These are phyloP conservation scores for Syzygium grande DNA, from an alignment of 345 rosid species.

Conservation along the genomic window DNA sequence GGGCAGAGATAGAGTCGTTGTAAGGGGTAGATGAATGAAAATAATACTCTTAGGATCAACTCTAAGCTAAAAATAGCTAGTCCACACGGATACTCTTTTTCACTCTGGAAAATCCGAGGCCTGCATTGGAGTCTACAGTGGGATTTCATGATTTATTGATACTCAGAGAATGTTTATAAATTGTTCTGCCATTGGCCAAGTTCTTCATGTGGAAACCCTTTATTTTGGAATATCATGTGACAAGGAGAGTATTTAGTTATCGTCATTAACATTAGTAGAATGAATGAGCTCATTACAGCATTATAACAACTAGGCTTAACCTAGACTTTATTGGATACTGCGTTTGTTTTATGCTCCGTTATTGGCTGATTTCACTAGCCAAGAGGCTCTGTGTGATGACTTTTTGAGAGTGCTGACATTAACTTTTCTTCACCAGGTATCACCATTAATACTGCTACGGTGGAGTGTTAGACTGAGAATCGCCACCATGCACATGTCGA, in stretches of 20 bases:
- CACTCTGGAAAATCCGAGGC: neutral
- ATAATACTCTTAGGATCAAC: neutral
- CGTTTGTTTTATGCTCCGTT: neutral
- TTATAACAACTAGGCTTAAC: neutral
- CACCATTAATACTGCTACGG: constrained; percentile 90
- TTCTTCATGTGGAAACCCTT: neutral
- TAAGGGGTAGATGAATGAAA: neutral
- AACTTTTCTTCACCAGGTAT: constrained; percentile 18
- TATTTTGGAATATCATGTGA: neutral
- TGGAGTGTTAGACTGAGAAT: constrained; percentile 80
- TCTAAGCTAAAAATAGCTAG: too few species aligned
- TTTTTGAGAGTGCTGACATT: neutral
- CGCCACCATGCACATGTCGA: constrained; percentile 95
- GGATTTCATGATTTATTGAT: neutral
- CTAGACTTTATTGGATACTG: neutral
- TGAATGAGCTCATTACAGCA: neutral
- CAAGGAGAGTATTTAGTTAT: neutral
- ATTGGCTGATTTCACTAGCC: neutral
- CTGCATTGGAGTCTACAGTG: neutral
- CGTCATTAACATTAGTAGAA: neutral
- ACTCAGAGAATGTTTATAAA: neutral
- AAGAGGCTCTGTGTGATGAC: neutral
- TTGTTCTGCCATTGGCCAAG: neutral
- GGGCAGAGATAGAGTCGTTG: neutral
- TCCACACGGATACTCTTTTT: neutral